Base-by-base conservation (phyloP, 257 asterid species). In the Capsicum pubescens region DNA sequence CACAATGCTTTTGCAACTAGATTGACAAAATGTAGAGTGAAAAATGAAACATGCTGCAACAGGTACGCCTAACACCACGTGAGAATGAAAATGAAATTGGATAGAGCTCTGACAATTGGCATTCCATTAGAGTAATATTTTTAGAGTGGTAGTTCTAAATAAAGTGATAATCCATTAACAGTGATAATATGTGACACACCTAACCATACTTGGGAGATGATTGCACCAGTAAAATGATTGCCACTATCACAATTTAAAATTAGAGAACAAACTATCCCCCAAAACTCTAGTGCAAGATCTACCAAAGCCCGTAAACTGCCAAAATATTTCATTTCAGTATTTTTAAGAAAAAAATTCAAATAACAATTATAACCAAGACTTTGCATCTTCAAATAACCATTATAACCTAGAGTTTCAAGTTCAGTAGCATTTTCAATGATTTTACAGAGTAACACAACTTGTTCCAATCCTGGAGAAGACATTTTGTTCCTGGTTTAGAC, bases 181-280 rank as follows among this genome's bases (percentile, higher is more conserved):
- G 9, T 76, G 63, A 76, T 21, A 26, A 26, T 76, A 76, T 54
- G 64, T 9, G 19, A 76, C 50, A 48, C 26, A 52, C 10, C 54
- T 8, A 54, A 76, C 46, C 81, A 54, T 9, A 26, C 48, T 54
- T 10, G 54, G 26, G 26, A 54, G 81, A 54, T 26, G 46, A 54
- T 48, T 0, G 61, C 80, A 21, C 81, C 63, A 21, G 52, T 54
- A 76, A 50, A 50, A 52, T 21, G 19, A 52, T 26, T 26, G 63
- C 81, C 81, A 76, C 63, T 76, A 14, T 52, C 12, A 32, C 9
- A 19, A 26, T 50, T 52, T 21, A 76, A 52, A 14, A 52, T 21
- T 19, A 76, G 81, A n/a, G 81, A 76, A 76, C 60, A 26, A 26
- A 52, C 21, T 76, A 76, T 52, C 81, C 81, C 56, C n/a, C 46